Evolutionary conservation across 192 early-diverging fungal species (phyloP).

Genomic region (Coemansia sp.): DNA sequence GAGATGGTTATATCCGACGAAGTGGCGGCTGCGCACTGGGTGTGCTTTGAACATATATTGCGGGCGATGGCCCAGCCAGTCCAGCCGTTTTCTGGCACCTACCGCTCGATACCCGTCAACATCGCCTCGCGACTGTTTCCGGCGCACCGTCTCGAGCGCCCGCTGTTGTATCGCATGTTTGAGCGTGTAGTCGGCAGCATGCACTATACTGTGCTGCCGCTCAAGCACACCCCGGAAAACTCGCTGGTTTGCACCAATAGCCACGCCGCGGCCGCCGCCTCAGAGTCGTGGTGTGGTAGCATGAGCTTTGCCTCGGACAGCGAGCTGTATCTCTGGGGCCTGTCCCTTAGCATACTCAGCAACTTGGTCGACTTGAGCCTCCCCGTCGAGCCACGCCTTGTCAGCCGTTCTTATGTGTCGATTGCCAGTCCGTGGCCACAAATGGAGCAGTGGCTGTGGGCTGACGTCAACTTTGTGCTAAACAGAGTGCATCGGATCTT

Average conservation of each 20-base stretch:
- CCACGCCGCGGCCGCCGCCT: neutral
- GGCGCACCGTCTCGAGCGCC: neutral
- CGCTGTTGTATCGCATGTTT: conserved; percentile 29
- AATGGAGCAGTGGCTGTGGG: conserved; percentile 31
- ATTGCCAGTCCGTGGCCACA: conserved; percentile 45
- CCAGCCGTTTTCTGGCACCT: conserved; percentile 1
- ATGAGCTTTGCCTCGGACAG: conserved; percentile 18
- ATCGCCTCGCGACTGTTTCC: conserved; percentile 22
- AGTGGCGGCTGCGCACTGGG: conserved; percentile 47
- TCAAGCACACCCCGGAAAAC: conserved; percentile 9
- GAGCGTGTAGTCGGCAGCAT: conserved; percentile 10
- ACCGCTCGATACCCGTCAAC: conserved; percentile 13
- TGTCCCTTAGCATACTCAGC: conserved; percentile 36
- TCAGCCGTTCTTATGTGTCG: conserved; percentile 15
- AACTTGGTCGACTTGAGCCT: conserved; percentile 39
- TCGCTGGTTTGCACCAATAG: neutral
- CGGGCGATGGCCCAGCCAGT: conserved; percentile 13
- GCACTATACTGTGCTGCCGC: conserved; percentile 29
- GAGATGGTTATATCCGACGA: conserved; percentile 26
- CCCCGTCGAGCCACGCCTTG: conserved; percentile 11
- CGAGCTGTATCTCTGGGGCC: conserved; percentile 51
- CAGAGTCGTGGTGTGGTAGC: neutral
- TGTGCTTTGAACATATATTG: conserved; percentile 28
- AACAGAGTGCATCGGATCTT: conserved; percentile 3
- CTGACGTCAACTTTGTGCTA: conserved; percentile 32